Evolutionary conservation across 2,329 filamentous ascomycete genomes (phyloP), one percentile per base, ranked within the genome.

Genomic region (Ophiocordyceps camponoti-saundersi): DNA sequence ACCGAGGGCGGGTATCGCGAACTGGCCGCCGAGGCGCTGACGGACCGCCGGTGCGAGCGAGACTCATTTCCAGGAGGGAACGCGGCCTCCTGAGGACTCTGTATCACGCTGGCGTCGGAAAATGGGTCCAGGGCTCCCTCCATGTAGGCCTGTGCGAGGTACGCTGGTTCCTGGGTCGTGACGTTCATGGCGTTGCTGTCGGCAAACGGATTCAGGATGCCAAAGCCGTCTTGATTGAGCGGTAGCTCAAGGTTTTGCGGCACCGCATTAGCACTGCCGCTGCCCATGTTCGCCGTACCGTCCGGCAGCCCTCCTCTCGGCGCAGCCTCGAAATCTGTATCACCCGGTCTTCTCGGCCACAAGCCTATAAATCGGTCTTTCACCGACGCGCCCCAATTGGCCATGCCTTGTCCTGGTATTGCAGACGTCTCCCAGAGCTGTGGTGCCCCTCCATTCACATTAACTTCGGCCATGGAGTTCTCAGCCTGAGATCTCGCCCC

Each of bases 391-490:
- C 36, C 36, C 36, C 11, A 18, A 22, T 39, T 21, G 7, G 41
- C 16, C 13, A 29, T 15, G 6, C 10, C 29, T 21, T 22, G 29
- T 15, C 44, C 7, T 22, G 44, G 39, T 7, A 29, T 56, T 13
- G 50, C 49, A 46, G 52, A 48, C 2, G 57, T 47, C 22, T 65
- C 61, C 49, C 66, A 61, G 50, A 72, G 74, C 52, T 76, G 73
- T 10, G 73, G 74, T 52, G 70, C 72, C 7, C 71, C 70, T 44
- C 70, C 63, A 56, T 76, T 67, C 51, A 75, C 62, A 48, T 75
- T 68, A 29, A 75, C 66, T 44, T 61, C 65, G 2, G 66, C 60
- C 10, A 59, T 49, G 22, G 42, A 23, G 45, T 34, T 18, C 21
- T 48, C 48, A 21, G 44, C 42, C 22, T 15, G 20, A 42, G 11